Percentiles rank a stretch among this genome's conserved stretches.
phyloP scores from a whole-genome alignment of 805 yeast species.

The Vanderwaltozyma yarrowii region DNA sequence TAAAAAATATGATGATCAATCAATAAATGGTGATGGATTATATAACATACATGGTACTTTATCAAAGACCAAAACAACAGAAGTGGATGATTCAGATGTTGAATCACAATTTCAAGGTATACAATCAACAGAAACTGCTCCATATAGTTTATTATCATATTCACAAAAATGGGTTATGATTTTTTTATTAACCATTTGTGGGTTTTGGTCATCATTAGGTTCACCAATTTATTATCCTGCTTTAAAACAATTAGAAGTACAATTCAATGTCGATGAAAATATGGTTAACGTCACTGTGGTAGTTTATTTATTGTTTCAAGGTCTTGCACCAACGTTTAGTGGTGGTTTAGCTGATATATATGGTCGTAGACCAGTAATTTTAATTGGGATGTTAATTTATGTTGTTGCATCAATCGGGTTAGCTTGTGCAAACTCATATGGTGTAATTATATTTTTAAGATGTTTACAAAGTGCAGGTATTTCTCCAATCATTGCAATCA shows the following conservation, averaged over 20 bases:
- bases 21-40: neutral
- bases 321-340: constrained; percentile 57
- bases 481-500: constrained; percentile 61
- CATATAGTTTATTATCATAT: constrained; percentile 18
- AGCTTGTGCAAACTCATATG: constrained; percentile 48
- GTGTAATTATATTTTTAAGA: constrained; percentile 53
- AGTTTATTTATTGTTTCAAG: constrained; percentile 65
- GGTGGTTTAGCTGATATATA: constrained; percentile 56
- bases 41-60: constrained; percentile 8
- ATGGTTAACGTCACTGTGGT: constrained; percentile 62
- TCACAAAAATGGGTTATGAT: constrained; percentile 26
- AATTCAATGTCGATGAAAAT: constrained; percentile 47
- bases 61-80: constrained; percentile 17
- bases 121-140: constrained; percentile 7
- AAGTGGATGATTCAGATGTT: constrained; percentile 5
- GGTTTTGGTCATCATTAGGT: constrained; percentile 62
- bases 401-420: constrained; percentile 54
- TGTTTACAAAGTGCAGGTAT: constrained; percentile 65
- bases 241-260: constrained; percentile 42
- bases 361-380: constrained; percentile 65
- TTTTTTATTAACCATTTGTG: constrained; percentile 23
- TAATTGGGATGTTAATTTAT: constrained; percentile 45
- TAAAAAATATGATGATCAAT: neutral
- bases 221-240: constrained; percentile 81
- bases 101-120: constrained; percentile 1